Percentiles rank a stretch among this genome's conserved stretches.
Conservation (phyloP, 1,284 basidiomycete genomes). For the Moesziomyces aphidis region DNA sequence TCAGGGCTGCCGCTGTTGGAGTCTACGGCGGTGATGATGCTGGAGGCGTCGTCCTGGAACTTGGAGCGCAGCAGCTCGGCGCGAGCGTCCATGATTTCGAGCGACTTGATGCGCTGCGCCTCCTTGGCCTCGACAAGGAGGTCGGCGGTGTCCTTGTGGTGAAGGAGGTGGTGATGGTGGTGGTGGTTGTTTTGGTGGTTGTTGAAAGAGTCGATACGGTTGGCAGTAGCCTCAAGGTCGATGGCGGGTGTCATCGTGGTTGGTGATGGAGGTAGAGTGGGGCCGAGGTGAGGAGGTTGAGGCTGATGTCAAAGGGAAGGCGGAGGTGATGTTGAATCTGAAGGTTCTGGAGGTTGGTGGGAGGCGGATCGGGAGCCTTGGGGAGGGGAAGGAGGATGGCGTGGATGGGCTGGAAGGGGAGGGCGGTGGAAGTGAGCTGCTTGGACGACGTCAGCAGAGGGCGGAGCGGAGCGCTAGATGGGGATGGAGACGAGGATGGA, state of each 20-base stretch:
- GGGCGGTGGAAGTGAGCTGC: slow-evolving; percentile 8
- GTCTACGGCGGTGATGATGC: slow-evolving; percentile 41
- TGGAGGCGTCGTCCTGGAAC: slow-evolving; percentile 32
- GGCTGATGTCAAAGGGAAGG: slow-evolving; percentile 23
- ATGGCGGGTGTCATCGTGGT: slow-evolving; percentile 53
- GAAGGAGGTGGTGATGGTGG: slow-evolving; percentile 8
- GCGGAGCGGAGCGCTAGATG: not conserved
- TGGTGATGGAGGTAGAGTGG: slow-evolving; percentile 51
- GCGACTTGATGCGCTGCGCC: slow-evolving; percentile 39
- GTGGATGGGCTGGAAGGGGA: slow-evolving; percentile 27
- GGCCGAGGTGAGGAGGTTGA: slow-evolving; percentile 46
- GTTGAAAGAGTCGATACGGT: slow-evolving; percentile 40
- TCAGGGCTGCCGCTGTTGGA: slow-evolving; percentile 33
- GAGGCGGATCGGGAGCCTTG: slow-evolving; percentile 54
- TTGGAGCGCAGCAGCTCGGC: slow-evolving; percentile 35
- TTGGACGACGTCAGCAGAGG: slow-evolving; percentile 14
- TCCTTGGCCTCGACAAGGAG: slow-evolving; percentile 49
- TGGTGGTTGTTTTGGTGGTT: slow-evolving; percentile 3
- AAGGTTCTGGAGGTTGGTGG: not conserved
- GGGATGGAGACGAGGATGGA: slow-evolving; percentile 6
- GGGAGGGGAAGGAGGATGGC: slow-evolving; percentile 42
- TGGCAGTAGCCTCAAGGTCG: slow-evolving; percentile 46
- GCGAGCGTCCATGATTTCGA: slow-evolving; percentile 51
- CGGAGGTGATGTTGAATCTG: slow-evolving; percentile 27
- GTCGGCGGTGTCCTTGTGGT: slow-evolving; percentile 46